Conservation (phyloP, 2,329 filamentous ascomycete genomes). For the Sarocladium brachiariae region DNA sequence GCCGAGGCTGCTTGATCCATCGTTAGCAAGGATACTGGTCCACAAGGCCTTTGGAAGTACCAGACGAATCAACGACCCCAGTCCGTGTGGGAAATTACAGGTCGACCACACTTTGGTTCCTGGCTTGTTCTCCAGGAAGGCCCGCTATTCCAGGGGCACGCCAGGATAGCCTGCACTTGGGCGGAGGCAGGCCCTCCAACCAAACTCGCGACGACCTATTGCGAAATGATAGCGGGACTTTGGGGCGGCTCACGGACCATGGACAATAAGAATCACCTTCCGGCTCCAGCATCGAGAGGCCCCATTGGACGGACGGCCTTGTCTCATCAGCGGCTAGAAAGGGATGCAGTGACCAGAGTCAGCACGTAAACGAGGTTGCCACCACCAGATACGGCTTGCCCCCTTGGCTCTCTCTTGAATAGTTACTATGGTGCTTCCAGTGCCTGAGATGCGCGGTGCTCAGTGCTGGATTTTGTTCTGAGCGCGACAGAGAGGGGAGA, state of each 20-base stretch:
- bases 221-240: slow-evolving; percentile 5
- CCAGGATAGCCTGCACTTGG: slow-evolving; percentile 1
- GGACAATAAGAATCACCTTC: slow-evolving; percentile 6
- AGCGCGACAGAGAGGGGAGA: neutral
- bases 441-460: neutral
- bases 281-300: slow-evolving; percentile 7
- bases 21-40: slow-evolving; percentile 7
- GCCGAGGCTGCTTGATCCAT: slow-evolving; percentile 6
- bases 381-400: neutral
- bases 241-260: slow-evolving; percentile 6
- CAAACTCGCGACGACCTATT: neutral
- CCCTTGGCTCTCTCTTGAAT: no score
- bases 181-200: neutral
- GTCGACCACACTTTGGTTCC: neutral
- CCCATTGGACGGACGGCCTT: slow-evolving; percentile 9
- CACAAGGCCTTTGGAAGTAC: neutral
- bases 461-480: neutral
- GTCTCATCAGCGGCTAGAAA: slow-evolving; percentile 7
- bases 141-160: slow-evolving; percentile 8
- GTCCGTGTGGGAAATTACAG: slow-evolving; percentile 6
- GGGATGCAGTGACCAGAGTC: neutral
- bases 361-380: neutral
- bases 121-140: slow-evolving; percentile 6
- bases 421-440: neutral
- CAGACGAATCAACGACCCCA: neutral